These are phyloP conservation scores for Colletotrichum eleusines DNA, from an alignment of 2,329 filamentous ascomycete genomes.

Conservation along the genomic window DNA sequence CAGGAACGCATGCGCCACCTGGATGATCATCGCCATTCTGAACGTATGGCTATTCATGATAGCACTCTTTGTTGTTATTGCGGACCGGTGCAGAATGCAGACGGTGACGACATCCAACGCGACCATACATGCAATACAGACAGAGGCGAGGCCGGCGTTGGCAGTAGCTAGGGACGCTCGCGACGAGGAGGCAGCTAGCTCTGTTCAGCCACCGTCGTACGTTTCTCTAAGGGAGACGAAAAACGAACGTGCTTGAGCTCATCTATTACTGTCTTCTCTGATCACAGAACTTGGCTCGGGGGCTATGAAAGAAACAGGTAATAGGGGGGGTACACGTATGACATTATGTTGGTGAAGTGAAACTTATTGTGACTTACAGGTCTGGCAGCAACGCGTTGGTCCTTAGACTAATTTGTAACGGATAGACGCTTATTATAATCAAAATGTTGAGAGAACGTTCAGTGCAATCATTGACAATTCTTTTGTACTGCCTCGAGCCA, in stretches of 20 bases:
- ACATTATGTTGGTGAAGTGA: neutral
- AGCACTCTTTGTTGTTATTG: neutral
- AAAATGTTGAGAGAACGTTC: no score
- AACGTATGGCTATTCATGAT: neutral
- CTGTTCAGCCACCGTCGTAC: neutral
- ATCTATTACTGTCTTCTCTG: no score
- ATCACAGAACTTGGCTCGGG: neutral
- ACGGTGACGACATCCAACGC: neutral
- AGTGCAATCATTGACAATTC: no score
- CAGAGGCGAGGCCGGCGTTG: neutral
- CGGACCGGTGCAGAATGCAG: no score
- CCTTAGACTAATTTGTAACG: no score
- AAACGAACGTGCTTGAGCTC: neutral
- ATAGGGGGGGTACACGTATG: neutral
- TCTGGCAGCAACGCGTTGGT: neutral
- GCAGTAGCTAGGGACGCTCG: neutral
- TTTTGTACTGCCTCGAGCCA: no score
- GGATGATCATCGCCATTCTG: slow-evolving; percentile 12
- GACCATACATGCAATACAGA: no score
- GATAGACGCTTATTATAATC: no score
- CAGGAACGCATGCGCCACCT: neutral
- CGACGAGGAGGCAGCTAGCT: neutral
- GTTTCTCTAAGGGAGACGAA: neutral
- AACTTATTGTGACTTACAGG: neutral
- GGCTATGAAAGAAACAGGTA: neutral